Conservation (phyloP, 495 filamentous ascomycete genomes). For the Staphylotrichum tortipilum region DNA sequence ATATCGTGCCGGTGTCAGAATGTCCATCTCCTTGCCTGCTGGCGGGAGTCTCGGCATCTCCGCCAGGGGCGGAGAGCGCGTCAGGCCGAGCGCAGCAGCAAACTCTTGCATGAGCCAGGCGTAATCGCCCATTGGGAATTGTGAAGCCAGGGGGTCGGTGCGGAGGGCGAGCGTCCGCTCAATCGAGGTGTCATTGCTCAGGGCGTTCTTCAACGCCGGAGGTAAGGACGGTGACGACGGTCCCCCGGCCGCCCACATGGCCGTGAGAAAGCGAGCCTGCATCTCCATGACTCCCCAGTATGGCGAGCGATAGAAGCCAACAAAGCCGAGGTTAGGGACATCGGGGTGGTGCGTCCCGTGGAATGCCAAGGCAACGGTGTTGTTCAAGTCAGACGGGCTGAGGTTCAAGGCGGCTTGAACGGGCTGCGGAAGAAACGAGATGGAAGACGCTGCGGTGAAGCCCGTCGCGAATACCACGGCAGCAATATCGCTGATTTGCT, state of each 20-base stretch:
- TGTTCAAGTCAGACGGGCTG: constrained; percentile 43
- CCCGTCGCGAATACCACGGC: constrained; percentile 70
- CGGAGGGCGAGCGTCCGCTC: constrained; percentile 36
- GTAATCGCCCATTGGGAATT: constrained; percentile 80
- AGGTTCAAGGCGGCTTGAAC: constrained; percentile 51
- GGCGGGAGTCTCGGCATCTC: constrained; percentile 27
- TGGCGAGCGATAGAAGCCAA: constrained; percentile 78
- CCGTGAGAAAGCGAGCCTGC: constrained; percentile 61
- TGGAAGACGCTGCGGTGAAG: constrained; percentile 52
- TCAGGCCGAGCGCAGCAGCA: constrained; percentile 43
- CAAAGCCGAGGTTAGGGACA: constrained; percentile 62
- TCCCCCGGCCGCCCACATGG: constrained; percentile 31
- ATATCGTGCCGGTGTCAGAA: constrained; percentile 40
- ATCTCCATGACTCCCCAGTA: constrained; percentile 86
- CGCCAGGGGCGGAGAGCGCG: constrained; percentile 15
- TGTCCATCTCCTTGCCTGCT: constrained; percentile 33
- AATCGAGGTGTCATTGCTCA: constrained; percentile 36
- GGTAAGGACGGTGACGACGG: constrained; percentile 16
- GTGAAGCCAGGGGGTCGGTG: constrained; percentile 39
- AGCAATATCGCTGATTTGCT: constrained; percentile 47
- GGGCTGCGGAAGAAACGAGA: constrained; percentile 50
- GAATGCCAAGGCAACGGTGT: constrained; percentile 62
- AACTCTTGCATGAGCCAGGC: constrained; percentile 68
- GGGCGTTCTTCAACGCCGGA: constrained; percentile 17
- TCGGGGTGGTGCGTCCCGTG: constrained; percentile 52